Evolutionary conservation across 2,329 filamentous ascomycete genomes (phyloP).

Genomic region (Colletotrichum chlorophyti): DNA sequence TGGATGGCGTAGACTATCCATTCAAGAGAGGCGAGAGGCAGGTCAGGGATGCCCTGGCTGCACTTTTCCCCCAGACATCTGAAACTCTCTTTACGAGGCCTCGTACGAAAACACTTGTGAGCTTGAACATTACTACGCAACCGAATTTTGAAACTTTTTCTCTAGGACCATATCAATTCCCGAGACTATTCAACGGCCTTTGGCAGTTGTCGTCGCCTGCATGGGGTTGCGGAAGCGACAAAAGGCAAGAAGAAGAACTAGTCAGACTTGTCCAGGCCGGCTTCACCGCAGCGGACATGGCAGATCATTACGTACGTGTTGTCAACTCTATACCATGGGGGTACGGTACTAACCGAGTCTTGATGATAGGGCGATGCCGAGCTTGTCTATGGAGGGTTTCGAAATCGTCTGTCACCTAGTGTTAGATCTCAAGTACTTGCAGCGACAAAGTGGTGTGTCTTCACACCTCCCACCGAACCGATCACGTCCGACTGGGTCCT

Average conservation of each 20-base stretch:
- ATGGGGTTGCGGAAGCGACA: conserved; percentile 33
- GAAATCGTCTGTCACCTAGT: conserved; percentile 34
- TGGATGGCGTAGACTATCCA: not conserved
- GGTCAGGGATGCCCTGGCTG: conserved; percentile 35
- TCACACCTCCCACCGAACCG: conserved; percentile 32
- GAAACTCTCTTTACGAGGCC: not conserved
- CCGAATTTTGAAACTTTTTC: conserved; percentile 32
- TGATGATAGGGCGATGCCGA: conserved; percentile 41
- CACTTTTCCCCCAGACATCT: conserved; percentile 34
- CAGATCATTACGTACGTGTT: conserved; percentile 41
- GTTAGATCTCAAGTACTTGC: conserved; percentile 33
- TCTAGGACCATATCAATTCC: conserved; percentile 31
- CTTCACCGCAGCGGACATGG: conserved; percentile 41
- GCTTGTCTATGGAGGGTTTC: conserved; percentile 40
- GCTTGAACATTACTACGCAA: not conserved
- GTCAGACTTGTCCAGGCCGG: conserved; percentile 34
- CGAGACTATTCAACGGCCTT: conserved; percentile 38
- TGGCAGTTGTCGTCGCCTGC: conserved; percentile 41
- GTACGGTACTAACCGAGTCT: not conserved
- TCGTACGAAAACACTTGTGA: not conserved
- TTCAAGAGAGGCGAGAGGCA: conserved; percentile 37
- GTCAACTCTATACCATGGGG: too few relatives aligned
- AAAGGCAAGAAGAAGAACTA: conserved; percentile 36
- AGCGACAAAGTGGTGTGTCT: conserved; percentile 45
- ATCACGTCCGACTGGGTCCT: conserved; percentile 38